Evolutionary conservation across 2,329 filamentous ascomycete species (phyloP), one percentile per base, ranked within the genome.

Genomic region (Penicillium sp.): DNA sequence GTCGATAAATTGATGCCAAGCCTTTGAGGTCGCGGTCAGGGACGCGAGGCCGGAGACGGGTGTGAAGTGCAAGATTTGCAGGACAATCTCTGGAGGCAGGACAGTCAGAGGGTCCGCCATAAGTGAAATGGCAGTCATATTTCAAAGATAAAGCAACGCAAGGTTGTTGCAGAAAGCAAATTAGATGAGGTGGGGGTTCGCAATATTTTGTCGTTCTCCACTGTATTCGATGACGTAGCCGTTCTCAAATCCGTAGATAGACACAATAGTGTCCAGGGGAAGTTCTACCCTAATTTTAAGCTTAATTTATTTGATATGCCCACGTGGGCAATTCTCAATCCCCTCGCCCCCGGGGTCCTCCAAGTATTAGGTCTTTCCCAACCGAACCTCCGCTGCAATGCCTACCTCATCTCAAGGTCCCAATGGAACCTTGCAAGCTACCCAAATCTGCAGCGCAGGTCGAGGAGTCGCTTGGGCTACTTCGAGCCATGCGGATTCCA

Each of bases 1-100:
- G 57, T 78, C 75, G 62, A 78, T 76, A 63, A 79, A 78, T 15
- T 63, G 53, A 57, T 78, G 70, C 76, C 76, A 78, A 41, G 70
- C 66, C 45, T 68, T 69, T 36, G 71, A 74, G 7, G 69, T 57
- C 2, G 65, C 63, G 8, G 71, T 75, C 27, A 78, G 65, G 11
- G 68, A 66, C 9, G 74, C 75, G n/a, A 78, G 59, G 9, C 68
- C 62, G 5, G 73, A 64, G 6, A 73, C 40, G 2, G 73, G 55
- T 5, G 72, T 61, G 56, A 76, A 77, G 34, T 79, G 74, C 23
- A 78, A 58, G 23, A 78, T 71, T 15, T 69, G 72, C 25, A 78
- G 66, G 34, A 78, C 68, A 33, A 79, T 68, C 62, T 79, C 76
- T 2, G 75, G 68, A 0, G 76, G 76, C 0, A 79, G 36, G 19